Evolutionary conservation across 495 filamentous ascomycete genomes (phyloP).

Genomic region (Penicillium arizonense): DNA sequence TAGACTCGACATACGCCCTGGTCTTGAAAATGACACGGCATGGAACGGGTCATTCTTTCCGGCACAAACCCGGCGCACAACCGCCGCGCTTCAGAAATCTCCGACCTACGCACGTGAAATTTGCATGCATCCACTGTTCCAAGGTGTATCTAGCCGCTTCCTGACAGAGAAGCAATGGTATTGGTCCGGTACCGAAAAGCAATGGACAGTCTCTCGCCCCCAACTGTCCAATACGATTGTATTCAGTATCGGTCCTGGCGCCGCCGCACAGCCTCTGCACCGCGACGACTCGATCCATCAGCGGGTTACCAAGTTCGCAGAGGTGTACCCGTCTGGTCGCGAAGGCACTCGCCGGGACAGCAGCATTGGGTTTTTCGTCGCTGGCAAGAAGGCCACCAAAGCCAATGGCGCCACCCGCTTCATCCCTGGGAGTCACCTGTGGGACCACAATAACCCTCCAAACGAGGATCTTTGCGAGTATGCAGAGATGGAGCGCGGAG

Average conservation of each 20-base stretch:
- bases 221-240: slow-evolving; percentile 24
- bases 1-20: neutral
- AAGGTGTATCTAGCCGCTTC: slow-evolving; percentile 19
- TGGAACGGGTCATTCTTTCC: slow-evolving; percentile 16
- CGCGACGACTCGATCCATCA: slow-evolving; percentile 34
- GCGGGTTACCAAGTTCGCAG: slow-evolving; percentile 4
- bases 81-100: slow-evolving; percentile 21
- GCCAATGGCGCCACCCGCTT: slow-evolving; percentile 44
- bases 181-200: slow-evolving; percentile 21
- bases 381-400: slow-evolving; percentile 27
- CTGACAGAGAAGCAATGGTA: slow-evolving; percentile 21
- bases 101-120: slow-evolving; percentile 24
- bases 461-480: slow-evolving; percentile 19
- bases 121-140: slow-evolving; percentile 25
- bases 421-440: slow-evolving; percentile 43
- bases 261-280: slow-evolving; percentile 30
- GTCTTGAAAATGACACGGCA: neutral
- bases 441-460: slow-evolving; percentile 23
- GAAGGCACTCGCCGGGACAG: neutral
- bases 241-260: slow-evolving; percentile 31
- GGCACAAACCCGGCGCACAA: slow-evolving; percentile 22
- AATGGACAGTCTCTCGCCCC: slow-evolving; percentile 23
- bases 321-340: neutral
- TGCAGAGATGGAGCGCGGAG: slow-evolving; percentile 34
- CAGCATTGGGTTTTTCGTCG: slow-evolving; percentile 31